Conservation (phyloP, 257 asterid species). For the Prunella vulgaris region DNA sequence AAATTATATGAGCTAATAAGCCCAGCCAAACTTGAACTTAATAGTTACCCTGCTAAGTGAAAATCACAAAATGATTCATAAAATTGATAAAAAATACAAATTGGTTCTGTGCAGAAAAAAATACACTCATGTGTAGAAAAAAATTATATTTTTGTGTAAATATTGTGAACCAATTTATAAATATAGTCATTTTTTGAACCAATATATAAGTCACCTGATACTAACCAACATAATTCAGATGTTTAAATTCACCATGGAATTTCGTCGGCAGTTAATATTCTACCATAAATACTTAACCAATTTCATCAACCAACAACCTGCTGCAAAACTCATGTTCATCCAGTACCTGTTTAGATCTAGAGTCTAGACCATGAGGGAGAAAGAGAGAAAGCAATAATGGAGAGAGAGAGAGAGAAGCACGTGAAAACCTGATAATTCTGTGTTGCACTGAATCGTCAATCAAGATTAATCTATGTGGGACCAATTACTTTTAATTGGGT, state of each 20-base stretch:
- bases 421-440: slow-evolving; percentile 21
- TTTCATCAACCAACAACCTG: slow-evolving; percentile 25
- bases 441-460: neutral
- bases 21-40: too few species aligned
- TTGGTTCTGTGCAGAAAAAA: too few species aligned
- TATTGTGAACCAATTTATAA: too few species aligned
- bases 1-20: too few species aligned
- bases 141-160: too few species aligned
- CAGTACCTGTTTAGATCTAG: neutral
- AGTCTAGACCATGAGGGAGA: neutral
- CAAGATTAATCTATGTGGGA: slow-evolving; percentile 7
- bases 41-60: too few species aligned
- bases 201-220: too few species aligned
- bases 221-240: too few species aligned
- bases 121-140: too few species aligned
- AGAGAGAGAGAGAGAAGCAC: slow-evolving; percentile 18
- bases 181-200: too few species aligned
- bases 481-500: slow-evolving; percentile 11
- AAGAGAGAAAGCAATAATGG: slow-evolving; percentile 18
- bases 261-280: neutral
- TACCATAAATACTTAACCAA: slow-evolving; percentile 18
- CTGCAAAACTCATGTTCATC: neutral
- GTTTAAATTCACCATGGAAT: neutral
- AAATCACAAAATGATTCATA: too few species aligned
- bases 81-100: too few species aligned